These are phyloP conservation scores for Solanum sitiens DNA, from an alignment of 257 asterid genomes.

Conservation along the genomic window DNA sequence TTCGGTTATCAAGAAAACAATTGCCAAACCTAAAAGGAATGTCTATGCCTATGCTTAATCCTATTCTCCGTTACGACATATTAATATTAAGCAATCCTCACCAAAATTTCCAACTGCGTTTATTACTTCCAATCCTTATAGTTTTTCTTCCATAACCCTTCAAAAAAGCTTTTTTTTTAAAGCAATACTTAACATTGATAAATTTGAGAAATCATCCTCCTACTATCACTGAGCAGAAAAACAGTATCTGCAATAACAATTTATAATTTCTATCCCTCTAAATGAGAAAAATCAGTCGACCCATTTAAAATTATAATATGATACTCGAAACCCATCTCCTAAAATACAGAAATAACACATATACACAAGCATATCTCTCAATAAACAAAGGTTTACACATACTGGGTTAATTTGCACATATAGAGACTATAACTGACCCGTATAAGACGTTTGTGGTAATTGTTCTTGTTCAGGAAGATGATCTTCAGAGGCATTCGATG, in stretches of 20 bases:
- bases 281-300: neutral
- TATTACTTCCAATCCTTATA: neutral
- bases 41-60: neutral
- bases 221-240: neutral
- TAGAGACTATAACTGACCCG: neutral
- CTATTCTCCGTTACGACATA: neutral
- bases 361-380: neutral
- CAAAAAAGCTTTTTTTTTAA: neutral
- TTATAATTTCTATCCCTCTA: neutral
- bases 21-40: neutral
- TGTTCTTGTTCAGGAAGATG: neutral
- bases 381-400: neutral
- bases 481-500: neutral
- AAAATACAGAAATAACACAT: neutral
- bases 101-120: neutral
- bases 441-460: neutral
- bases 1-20: neutral
- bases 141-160: neutral
- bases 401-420: neutral
- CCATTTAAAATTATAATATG: neutral
- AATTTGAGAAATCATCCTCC: neutral
- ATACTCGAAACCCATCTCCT: neutral
- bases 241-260: neutral
- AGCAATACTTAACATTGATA: neutral
- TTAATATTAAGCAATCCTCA: neutral